Base-by-base conservation (phyloP, 495 filamentous ascomycete species). In the Aspergillus asperescens region DNA sequence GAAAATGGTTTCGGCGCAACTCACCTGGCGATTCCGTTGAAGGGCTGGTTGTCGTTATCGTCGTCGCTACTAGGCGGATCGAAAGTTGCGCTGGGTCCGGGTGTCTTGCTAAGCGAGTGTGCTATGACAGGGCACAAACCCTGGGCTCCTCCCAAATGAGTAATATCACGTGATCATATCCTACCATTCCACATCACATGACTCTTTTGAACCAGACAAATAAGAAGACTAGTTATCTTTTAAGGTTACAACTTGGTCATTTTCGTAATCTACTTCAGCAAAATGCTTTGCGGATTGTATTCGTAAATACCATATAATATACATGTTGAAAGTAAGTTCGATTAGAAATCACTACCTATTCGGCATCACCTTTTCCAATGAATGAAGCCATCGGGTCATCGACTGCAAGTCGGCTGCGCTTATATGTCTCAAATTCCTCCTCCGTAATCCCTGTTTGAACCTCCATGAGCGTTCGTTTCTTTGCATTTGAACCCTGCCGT, bases 301-400 rank as follows among this genome's bases (percentile, higher is more conserved):
- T 44, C 39, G 38, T 47, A 40, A 20, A 24, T 24, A 35, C 15
- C 13, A 35, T 35, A 16, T 32, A 35, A 16, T 35, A 35, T 35
- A n/a, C 16, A 35, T n/a, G 16, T 15, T 35, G 13, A 35, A 35
- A 16, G n/a, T 15, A 35, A 35, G 32, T 35, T 35, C 5, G 7
- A 10, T 35, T 4, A 9, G 22, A 27, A 4, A 2, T 1, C 5
- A 13, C 5, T n/a, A 35, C 5, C 19, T 59, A 47, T 38, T 50
- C 28, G 53, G 39, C 10, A 24, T 77, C 74, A 56, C 85, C 81
- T 51, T 81, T 81, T 9, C 81, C 79, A 15, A 90, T 66, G 52
- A 89, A 83, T 4, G 78, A 79, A 7, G 88, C 87, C 90, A 95
- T 96, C 1, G 90, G 90, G 73, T 96, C 90, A 47, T 87, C 79